Evolutionary conservation across 352 stramenopile species (phyloP).

Genomic region (Phytophthora lateralis): DNA sequence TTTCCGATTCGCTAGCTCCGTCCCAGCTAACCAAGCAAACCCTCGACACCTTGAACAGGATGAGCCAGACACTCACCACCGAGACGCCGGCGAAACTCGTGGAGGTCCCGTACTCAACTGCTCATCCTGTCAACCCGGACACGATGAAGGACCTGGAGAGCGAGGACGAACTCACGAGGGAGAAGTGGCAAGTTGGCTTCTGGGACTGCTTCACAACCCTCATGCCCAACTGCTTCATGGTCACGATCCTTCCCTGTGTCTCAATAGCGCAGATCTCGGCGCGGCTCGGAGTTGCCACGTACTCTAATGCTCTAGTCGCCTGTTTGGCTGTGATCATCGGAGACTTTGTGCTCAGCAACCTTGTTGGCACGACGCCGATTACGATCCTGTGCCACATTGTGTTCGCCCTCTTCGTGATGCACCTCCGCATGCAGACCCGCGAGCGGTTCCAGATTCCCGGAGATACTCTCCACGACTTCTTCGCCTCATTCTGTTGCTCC

Average conservation of each 20-base stretch:
- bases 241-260: conserved; percentile 50
- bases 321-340: conserved; percentile 30
- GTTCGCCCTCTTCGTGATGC: conserved; percentile 28
- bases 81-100: conserved; percentile 19
- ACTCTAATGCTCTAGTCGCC: conserved; percentile 31
- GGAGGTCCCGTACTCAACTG: conserved; percentile 20
- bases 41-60: conserved; percentile 1
- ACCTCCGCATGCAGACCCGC: conserved; percentile 40
- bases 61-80: conserved; percentile 26
- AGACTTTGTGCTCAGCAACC: conserved; percentile 21
- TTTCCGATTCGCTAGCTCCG: conserved; percentile 24
- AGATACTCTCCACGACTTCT: conserved; percentile 35
- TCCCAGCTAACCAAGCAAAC: conserved; percentile 2
- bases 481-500: conserved; percentile 44
- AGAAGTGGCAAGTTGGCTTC: conserved; percentile 32
- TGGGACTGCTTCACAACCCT: conserved; percentile 52
- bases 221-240: conserved; percentile 56
- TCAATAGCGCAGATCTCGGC: conserved; percentile 47
- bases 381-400: conserved; percentile 22
- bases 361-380: conserved; percentile 7
- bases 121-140: background rate
- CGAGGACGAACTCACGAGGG: conserved; percentile 22
- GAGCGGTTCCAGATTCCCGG: conserved; percentile 50
- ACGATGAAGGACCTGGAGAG: conserved; percentile 24
- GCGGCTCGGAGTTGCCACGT: conserved; percentile 44